Percentiles rank a stretch among this genome's conserved stretches.
These are phyloP conservation scores for Phaeosphaeria sp. DNA, from an alignment of 2,329 filamentous ascomycete genomes.

Conservation along the genomic window DNA sequence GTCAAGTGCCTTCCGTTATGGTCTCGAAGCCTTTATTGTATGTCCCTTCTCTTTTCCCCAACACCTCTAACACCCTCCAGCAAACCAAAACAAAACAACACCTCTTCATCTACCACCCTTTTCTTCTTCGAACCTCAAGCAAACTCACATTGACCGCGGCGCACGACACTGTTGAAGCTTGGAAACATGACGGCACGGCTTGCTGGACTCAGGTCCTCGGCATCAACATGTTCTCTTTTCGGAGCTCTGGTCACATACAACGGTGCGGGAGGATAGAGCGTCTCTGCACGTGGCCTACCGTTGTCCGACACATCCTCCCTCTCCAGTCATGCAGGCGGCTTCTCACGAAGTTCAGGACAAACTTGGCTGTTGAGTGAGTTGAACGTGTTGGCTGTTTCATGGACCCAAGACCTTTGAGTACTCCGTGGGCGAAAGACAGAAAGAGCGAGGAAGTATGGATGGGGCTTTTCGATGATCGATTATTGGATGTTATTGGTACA, in stretches of 20 bases:
- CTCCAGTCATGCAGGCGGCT: constrained; percentile 3
- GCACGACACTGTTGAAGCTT: constrained; percentile 4
- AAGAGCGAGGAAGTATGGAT: constrained; percentile 5
- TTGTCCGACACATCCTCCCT: constrained; percentile 1
- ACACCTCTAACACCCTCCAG: background rate
- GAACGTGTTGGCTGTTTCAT: background rate
- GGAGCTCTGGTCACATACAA: constrained; percentile 1
- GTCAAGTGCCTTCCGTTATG: background rate
- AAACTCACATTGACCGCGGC: background rate
- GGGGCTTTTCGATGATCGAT: background rate
- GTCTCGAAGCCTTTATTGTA: background rate
- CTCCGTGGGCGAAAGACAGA: constrained; percentile 4
- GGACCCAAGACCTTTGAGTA: background rate
- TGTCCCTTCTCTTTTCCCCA: background rate
- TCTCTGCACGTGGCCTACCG: constrained; percentile 2
- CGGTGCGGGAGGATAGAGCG: constrained; percentile 4
- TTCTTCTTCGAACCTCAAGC: background rate
- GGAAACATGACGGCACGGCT: constrained; percentile 1
- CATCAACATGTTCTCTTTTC: background rate
- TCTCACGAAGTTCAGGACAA: constrained; percentile 4
- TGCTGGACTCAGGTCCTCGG: background rate
- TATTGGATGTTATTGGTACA: background rate
- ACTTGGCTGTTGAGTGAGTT: constrained; percentile 3
- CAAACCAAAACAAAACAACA: background rate
- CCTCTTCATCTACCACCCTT: background rate